Conservation (phyloP, 371 early-diverging fungal species). For the Actinomucor elegans region DNA sequence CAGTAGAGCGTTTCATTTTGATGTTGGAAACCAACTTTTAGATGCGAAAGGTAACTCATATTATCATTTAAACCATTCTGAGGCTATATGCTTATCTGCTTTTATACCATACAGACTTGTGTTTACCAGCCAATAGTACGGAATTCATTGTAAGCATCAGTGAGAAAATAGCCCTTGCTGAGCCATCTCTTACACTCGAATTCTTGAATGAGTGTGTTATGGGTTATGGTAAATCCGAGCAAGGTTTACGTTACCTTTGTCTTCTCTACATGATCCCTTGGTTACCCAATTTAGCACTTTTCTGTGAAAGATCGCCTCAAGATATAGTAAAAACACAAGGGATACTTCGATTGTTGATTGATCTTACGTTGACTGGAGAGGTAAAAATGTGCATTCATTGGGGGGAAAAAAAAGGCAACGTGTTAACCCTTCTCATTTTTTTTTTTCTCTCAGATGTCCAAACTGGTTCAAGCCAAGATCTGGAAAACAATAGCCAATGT, state of each 20-base stretch:
- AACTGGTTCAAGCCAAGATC: constrained; percentile 75
- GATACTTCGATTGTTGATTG: constrained; percentile 71
- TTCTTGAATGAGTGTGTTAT: constrained; percentile 81
- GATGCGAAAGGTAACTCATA: constrained; percentile 63
- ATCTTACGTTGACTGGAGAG: constrained; percentile 79
- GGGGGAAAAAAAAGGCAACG: not conserved
- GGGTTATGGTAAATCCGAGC: constrained; percentile 75
- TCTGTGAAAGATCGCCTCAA: constrained; percentile 38
- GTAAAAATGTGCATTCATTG: constrained; percentile 29
- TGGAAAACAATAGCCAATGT: constrained; percentile 79
- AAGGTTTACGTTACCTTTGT: constrained; percentile 68
- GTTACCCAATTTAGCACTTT: constrained; percentile 74
- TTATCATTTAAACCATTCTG: not conserved
- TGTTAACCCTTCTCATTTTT: not conserved
- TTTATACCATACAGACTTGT: too few relatives aligned
- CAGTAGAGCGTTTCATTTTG: constrained; percentile 73
- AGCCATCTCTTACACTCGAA: constrained; percentile 81
- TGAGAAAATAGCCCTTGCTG: constrained; percentile 70
- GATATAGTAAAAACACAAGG: constrained; percentile 64
- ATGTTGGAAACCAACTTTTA: constrained; percentile 75
- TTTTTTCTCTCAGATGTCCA: constrained; percentile 72
- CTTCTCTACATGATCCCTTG: constrained; percentile 88
- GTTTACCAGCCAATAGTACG: constrained; percentile 84
- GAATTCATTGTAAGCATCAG: constrained; percentile 78
- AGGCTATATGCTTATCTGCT: too few relatives aligned